These are phyloP conservation scores for Podospora conica DNA, from an alignment of 495 filamentous ascomycete genomes.

Conservation along the genomic window DNA sequence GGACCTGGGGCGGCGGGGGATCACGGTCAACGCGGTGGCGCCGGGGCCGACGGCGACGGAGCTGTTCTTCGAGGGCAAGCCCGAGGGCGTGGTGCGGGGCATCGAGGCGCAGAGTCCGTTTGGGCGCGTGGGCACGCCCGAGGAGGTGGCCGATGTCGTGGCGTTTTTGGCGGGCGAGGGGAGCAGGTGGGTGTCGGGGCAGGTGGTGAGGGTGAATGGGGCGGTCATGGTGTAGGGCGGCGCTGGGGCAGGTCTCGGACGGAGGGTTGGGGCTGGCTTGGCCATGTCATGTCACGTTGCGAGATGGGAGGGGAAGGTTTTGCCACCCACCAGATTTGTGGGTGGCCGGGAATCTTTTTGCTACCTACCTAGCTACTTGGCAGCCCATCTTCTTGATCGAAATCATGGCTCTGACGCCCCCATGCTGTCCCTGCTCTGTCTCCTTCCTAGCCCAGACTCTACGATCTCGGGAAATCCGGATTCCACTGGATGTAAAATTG, in stretches of 20 bases:
- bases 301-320: neutral
- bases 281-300: constrained; percentile 1
- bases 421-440: too few relatives aligned
- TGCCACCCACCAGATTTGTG: too few relatives aligned
- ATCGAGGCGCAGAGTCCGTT: constrained; percentile 50
- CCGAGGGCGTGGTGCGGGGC: constrained; percentile 49
- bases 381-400: too few relatives aligned
- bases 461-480: neutral
- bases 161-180: constrained; percentile 47
- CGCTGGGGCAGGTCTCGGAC: too few relatives aligned
- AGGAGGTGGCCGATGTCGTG: constrained; percentile 56
- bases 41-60: constrained; percentile 63
- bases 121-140: constrained; percentile 50
- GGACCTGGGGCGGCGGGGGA: constrained; percentile 54
- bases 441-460: too few relatives aligned
- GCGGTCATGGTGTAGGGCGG: constrained; percentile 34
- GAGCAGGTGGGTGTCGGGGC: constrained; percentile 60
- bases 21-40: constrained; percentile 58
- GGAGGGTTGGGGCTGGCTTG: too few relatives aligned
- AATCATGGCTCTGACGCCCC: too few relatives aligned
- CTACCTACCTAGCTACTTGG: too few relatives aligned
- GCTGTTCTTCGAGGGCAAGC: constrained; percentile 58
- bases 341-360: too few relatives aligned
- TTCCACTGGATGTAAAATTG: neutral
- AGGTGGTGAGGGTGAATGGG: constrained; percentile 57